Base-by-base conservation (phyloP, 371 early-diverging fungal species). In the Zopfochytrium polystomum region DNA sequence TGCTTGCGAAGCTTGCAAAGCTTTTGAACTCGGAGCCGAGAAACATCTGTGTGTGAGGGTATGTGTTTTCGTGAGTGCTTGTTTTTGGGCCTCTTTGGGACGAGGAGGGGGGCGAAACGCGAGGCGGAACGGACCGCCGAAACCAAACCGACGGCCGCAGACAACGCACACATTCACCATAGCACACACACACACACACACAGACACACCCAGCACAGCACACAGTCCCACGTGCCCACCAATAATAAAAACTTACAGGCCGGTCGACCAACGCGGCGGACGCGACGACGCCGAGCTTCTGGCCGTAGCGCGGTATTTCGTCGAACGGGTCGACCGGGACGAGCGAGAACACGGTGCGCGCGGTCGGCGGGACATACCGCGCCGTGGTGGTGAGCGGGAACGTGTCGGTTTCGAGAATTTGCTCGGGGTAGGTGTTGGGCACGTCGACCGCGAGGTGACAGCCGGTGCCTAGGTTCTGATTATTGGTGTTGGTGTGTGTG, bases 31-130 rank as follows among this genome's bases (percentile, higher is more conserved):
- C 73, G 15, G 69, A 68, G 27, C 63, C 43, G 20, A 72, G 55
- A 34, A 58, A 72, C 67, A 72, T 55, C 71, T 71, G 61, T 5
- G 20, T 0, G 29, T n/a, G n/a, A n/a, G n/a, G n/a, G n/a, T n/a
- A n/a, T n/a, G n/a, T n/a, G n/a, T n/a, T n/a, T n/a, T n/a, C n/a
- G n/a, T n/a, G n/a, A n/a, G n/a, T n/a, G n/a, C n/a, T n/a, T n/a
- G n/a, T n/a, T n/a, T n/a, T n/a, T n/a, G n/a, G n/a, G n/a, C n/a
- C n/a, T n/a, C n/a, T n/a, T n/a, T n/a, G n/a, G n/a, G n/a, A n/a
- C n/a, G n/a, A n/a, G n/a, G n/a, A n/a, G n/a, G n/a, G n/a, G n/a
- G n/a, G n/a, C n/a, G n/a, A n/a, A n/a, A n/a, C n/a, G n/a, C n/a
- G n/a, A n/a, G n/a, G n/a, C n/a, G n/a, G n/a, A n/a, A n/a, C n/a